Evolutionary conservation across 768 basidiomycete species (phyloP), one percentile per base, ranked within the genome.

Genomic region (Boletus insuetus): DNA sequence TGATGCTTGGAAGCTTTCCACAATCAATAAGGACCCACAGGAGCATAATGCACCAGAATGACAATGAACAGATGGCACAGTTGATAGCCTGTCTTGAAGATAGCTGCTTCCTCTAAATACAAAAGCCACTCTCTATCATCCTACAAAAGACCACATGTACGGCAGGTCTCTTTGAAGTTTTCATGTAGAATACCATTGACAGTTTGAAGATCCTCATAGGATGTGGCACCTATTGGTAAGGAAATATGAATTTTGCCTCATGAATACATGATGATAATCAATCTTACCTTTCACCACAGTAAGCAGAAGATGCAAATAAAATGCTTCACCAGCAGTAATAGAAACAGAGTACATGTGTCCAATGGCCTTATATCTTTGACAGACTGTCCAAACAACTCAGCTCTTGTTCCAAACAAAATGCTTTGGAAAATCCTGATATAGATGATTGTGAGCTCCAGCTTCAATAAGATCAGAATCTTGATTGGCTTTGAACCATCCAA

Each of bases 71-170:
- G n/a, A 19, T n/a, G 7, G 11, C n/a, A 1, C 3, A 45, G 12
- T 5, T 37, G 32, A 31, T 11, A 24, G 12, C 43, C 51, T 16
- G 17, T 52, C 1, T 0, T 8, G 6, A 52, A 39, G 0, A 49
- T 29, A 16, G 64, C 54, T 35, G 76, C 79, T 61, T 17, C 75
- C n/a, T n/a, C n/a, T n/a, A n/a, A n/a, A n/a, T n/a, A n/a, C n/a
- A n/a, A n/a, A n/a, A n/a, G n/a, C n/a, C 77, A 82, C 58, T 83
- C 79, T 20, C 60, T 60, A 61, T 83, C 75, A 72, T 80, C 74
- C 20, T 79, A 69, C 6, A 82, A 64, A 0, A 82, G 70, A 2
- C 77, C 79, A 7, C 49, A 44, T 20, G 71, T 70, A 14, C 67
- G 19, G 51, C 80, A 82, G 3, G 79, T 77, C 1, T 70, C 73